Evolutionary conservation across 1,284 basidiomycete species (phyloP), one percentile per base, ranked within the genome.

Genomic region (Uromyces viciae-fabae): DNA sequence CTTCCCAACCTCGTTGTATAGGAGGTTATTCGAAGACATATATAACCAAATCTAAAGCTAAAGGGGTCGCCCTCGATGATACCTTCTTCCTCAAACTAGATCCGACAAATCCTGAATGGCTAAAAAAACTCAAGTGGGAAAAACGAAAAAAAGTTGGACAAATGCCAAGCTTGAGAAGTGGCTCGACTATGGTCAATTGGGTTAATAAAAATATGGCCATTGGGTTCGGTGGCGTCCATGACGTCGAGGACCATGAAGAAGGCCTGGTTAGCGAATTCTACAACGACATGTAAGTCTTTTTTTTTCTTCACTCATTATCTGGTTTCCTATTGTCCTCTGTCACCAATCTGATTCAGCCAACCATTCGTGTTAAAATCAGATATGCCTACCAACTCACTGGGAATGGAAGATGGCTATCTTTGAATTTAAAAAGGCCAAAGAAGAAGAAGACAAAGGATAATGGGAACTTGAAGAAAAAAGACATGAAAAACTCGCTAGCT

Each of bases 11-110:
- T 54, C 38, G 49, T 2, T 77, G 28, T n/a, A 43, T 22, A 77
- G 76, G 76, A 15, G 95, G 95, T 0, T 98, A 97, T 85, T 93
- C 92, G 85, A 97, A 97, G 85, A 92, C 94, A 85, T 97, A 96
- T 83, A 87, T 88, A 85, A 94, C 94, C 0, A 94, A 94, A 84
- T 89, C 64, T 11, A 82, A 93, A 2, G 91, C 93, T 0, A 88
- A 94, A 52, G 95, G 95, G 1, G 88, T 95, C 14, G 94, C 94
- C 86, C 88, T 96, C 3, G 94, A 95, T 46, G 95, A 98, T 84
- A 93, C 93, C 0, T 97, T 95, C 94, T 88, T 95, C 77, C 88
- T 97, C n/a, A 90, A 91, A 90, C 83, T 86, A 9, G 80, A 78
- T 60, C 52, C 76, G 28, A 43, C 76, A 2, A 81, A 72, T 38